phyloP scores from a whole-genome alignment of 192 early-diverging fungal genomes.

The Coemansia sp. region DNA sequence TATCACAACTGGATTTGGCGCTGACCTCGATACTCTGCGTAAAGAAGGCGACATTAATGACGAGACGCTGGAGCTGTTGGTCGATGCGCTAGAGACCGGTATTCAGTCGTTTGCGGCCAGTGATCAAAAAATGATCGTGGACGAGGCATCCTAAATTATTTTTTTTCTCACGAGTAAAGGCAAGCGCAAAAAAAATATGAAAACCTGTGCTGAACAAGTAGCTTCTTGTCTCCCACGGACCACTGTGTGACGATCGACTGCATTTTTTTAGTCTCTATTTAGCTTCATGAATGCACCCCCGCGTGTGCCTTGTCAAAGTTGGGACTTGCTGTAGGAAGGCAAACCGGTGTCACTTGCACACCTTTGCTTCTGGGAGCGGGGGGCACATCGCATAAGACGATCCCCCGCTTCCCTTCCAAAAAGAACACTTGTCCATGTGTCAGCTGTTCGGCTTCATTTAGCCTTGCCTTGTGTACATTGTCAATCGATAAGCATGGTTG shows the following conservation, averaged over 20 bases:
- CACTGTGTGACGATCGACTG: background rate
- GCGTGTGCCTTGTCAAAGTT: background rate
- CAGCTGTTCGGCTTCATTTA: background rate
- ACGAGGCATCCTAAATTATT: constrained; percentile 6
- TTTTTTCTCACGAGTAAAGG: background rate
- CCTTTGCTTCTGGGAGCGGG: background rate
- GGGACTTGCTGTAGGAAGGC: background rate
- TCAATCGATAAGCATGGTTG: background rate
- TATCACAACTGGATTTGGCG: constrained; percentile 44
- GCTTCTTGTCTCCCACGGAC: background rate
- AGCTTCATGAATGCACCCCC: background rate
- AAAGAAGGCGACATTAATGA: constrained; percentile 42
- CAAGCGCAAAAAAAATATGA: background rate
- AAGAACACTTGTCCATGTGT: background rate
- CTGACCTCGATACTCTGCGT: constrained; percentile 44
- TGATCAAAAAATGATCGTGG: constrained; percentile 41
- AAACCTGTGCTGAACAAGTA: background rate
- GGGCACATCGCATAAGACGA: background rate
- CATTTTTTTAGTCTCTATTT: background rate
- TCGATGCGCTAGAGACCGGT: constrained; percentile 44
- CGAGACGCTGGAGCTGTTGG: constrained; percentile 41
- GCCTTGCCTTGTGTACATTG: background rate
- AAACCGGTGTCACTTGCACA: background rate
- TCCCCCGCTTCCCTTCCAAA: background rate
- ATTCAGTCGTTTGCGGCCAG: constrained; percentile 28